Percentiles rank a stretch among this genome's conserved stretches.
Evolutionary conservation across 2,329 filamentous ascomycete genomes (phyloP).

Genomic region (Talaromyces islandicus): DNA sequence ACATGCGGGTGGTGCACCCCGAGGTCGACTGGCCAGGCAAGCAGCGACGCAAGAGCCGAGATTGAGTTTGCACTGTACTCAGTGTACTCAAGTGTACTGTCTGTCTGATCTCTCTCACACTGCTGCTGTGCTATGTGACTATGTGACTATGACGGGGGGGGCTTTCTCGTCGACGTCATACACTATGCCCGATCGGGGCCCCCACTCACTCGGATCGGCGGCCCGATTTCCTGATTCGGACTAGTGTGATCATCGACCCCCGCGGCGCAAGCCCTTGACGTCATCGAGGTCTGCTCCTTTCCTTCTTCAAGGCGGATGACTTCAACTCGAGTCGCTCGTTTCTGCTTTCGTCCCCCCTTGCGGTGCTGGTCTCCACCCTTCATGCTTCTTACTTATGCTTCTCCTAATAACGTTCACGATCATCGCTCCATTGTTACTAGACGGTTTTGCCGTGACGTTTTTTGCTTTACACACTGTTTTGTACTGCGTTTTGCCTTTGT

Average conservation of each 20-base stretch:
- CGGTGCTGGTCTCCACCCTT: not conserved
- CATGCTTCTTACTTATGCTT: not conserved
- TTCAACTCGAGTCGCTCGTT: not conserved
- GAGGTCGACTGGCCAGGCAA: slow-evolving; percentile 78
- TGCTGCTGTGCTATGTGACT: too few relatives aligned
- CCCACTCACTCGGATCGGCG: slow-evolving; percentile 9
- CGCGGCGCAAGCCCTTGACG: slow-evolving; percentile 9
- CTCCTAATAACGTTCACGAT: not conserved
- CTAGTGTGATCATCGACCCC: not conserved
- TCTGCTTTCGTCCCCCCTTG: not conserved
- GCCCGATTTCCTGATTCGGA: slow-evolving; percentile 3
- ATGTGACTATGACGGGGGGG: slow-evolving; percentile 5
- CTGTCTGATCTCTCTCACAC: too few relatives aligned
- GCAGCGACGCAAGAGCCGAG: slow-evolving; percentile 36
- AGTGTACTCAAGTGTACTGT: too few relatives aligned
- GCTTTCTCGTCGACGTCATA: not conserved
- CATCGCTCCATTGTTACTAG: not conserved
- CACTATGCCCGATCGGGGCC: slow-evolving; percentile 4
- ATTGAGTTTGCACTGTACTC: slow-evolving; percentile 17
- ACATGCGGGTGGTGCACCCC: slow-evolving; percentile 91
- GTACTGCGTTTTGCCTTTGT: not conserved
- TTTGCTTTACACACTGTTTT: not conserved
- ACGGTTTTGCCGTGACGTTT: not conserved
- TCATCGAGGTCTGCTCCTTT: slow-evolving; percentile 5
- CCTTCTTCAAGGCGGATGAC: slow-evolving; percentile 3